phyloP scores from a whole-genome alignment of 1,284 basidiomycete species.

The Cutaneotrichosporon sp. region DNA sequence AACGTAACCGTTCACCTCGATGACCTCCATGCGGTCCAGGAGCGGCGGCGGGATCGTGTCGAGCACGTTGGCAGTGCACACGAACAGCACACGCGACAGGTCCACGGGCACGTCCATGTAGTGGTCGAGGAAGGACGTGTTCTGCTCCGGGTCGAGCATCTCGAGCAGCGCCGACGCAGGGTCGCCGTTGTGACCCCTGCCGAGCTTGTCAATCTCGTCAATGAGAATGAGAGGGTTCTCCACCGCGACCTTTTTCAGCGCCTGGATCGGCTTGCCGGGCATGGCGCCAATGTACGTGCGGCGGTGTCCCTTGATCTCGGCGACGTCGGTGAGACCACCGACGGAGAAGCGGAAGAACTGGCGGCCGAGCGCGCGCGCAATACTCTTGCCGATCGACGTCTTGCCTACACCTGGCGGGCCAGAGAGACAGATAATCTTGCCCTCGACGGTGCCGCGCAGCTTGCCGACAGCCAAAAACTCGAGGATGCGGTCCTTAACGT shows the following conservation, averaged over 20 bases:
- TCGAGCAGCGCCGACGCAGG: slow-evolving; percentile 90
- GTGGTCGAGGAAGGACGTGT: slow-evolving; percentile 89
- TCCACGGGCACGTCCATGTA: slow-evolving; percentile 98
- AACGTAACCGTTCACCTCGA: slow-evolving; percentile 95
- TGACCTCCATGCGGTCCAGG: slow-evolving; percentile 94
- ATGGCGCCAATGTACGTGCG: slow-evolving; percentile 94
- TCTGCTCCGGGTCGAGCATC: slow-evolving; percentile 97
- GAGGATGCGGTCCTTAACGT: slow-evolving; percentile 94
- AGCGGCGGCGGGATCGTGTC: slow-evolving; percentile 96
- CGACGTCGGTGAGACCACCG: slow-evolving; percentile 93
- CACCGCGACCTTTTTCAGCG: slow-evolving; percentile 90
- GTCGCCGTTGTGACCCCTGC: slow-evolving; percentile 86
- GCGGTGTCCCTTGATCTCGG: slow-evolving; percentile 98
- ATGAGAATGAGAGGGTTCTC: slow-evolving; percentile 96
- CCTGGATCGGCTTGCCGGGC: slow-evolving; percentile 97
- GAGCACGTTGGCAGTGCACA: slow-evolving; percentile 92
- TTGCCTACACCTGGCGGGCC: slow-evolving; percentile 98
- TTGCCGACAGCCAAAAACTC: slow-evolving; percentile 98
- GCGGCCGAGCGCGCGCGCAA: slow-evolving; percentile 45
- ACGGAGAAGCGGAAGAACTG: slow-evolving; percentile 69
- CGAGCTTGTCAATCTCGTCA: slow-evolving; percentile 98
- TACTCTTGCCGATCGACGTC: slow-evolving; percentile 88
- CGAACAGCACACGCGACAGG: slow-evolving; percentile 91
- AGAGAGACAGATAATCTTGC: slow-evolving; percentile 95
- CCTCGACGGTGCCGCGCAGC: slow-evolving; percentile 90